Evolutionary conservation across 2,329 filamentous ascomycete genomes (phyloP).

Genomic region (Alternaria burnsii): DNA sequence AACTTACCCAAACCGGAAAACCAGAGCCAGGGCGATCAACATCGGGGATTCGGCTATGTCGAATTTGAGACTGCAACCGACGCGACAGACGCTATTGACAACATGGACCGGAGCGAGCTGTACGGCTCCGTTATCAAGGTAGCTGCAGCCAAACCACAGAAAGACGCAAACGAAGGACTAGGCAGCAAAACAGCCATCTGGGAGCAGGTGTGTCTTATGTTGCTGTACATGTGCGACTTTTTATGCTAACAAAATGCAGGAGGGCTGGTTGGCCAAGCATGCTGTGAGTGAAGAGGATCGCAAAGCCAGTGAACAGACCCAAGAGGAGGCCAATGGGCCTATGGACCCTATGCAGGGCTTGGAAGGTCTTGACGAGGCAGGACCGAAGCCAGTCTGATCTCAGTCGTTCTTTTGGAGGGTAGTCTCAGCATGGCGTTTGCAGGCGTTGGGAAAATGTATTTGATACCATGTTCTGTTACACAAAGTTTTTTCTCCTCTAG

Average conservation of each 20-base stretch:
- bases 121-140: slow-evolving; percentile 94
- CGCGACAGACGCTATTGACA: slow-evolving; percentile 94
- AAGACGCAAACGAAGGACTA: slow-evolving; percentile 84
- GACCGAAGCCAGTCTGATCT: slow-evolving; percentile 76
- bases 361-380: slow-evolving; percentile 91
- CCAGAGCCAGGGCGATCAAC: slow-evolving; percentile 78
- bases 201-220: slow-evolving; percentile 78
- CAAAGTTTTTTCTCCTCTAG: neutral
- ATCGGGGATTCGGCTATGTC: slow-evolving; percentile 95
- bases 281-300: slow-evolving; percentile 83
- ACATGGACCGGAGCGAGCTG: slow-evolving; percentile 97
- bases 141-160: slow-evolving; percentile 88
- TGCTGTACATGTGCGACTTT: neutral
- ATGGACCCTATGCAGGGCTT: slow-evolving; percentile 96
- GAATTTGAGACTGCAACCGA: slow-evolving; percentile 89
- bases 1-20: slow-evolving; percentile 87
- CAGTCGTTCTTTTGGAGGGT: neutral
- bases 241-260: slow-evolving; percentile 62
- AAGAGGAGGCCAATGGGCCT: slow-evolving; percentile 61
- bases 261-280: slow-evolving; percentile 91
- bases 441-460: slow-evolving; percentile 15
- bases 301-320: slow-evolving; percentile 65
- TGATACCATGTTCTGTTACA: slow-evolving; percentile 16
- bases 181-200: slow-evolving; percentile 94
- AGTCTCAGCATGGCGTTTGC: slow-evolving; percentile 28